These are phyloP conservation scores for Massariosphaeria phaeospora DNA, from an alignment of 495 filamentous ascomycete genomes.

Conservation along the genomic window DNA sequence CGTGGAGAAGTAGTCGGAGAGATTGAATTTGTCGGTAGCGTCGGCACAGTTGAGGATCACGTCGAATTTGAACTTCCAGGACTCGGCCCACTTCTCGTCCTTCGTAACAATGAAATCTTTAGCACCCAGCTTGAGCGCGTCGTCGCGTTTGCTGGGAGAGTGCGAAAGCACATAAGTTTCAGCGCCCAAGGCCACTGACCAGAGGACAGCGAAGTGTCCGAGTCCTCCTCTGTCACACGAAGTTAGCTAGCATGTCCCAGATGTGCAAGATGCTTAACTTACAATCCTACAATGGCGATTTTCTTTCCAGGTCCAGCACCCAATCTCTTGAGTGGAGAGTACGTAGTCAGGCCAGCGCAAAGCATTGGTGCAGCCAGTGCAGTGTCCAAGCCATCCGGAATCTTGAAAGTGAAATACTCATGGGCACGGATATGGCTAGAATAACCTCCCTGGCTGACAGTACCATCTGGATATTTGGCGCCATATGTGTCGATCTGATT, in stretches of 20 bases:
- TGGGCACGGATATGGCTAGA: slow-evolving; percentile 68
- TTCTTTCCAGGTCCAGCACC: slow-evolving; percentile 74
- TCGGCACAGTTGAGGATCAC: slow-evolving; percentile 70
- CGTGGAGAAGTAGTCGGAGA: slow-evolving; percentile 67
- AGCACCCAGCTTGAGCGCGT: slow-evolving; percentile 42
- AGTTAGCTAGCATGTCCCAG: background rate
- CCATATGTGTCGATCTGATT: slow-evolving; percentile 64
- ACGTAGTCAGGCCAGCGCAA: slow-evolving; percentile 80
- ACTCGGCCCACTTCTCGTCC: slow-evolving; percentile 42
- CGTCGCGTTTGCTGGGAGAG: slow-evolving; percentile 42
- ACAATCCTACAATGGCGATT: slow-evolving; percentile 70
- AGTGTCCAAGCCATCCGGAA: slow-evolving; percentile 66
- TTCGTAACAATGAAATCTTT: slow-evolving; percentile 42
- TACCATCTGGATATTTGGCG: slow-evolving; percentile 59
- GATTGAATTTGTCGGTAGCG: slow-evolving; percentile 61
- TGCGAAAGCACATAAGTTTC: slow-evolving; percentile 45
- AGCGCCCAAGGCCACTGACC: slow-evolving; percentile 42
- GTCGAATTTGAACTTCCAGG: slow-evolving; percentile 59
- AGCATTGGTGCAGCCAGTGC: slow-evolving; percentile 77
- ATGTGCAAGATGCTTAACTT: slow-evolving; percentile 19
- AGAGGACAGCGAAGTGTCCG: slow-evolving; percentile 45
- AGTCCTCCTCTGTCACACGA: slow-evolving; percentile 38
- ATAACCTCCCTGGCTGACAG: slow-evolving; percentile 61
- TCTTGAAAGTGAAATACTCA: slow-evolving; percentile 73
- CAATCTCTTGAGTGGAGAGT: slow-evolving; percentile 69